phyloP scores from a whole-genome alignment of 257 asterid genomes.

The Solanum sitiens region DNA sequence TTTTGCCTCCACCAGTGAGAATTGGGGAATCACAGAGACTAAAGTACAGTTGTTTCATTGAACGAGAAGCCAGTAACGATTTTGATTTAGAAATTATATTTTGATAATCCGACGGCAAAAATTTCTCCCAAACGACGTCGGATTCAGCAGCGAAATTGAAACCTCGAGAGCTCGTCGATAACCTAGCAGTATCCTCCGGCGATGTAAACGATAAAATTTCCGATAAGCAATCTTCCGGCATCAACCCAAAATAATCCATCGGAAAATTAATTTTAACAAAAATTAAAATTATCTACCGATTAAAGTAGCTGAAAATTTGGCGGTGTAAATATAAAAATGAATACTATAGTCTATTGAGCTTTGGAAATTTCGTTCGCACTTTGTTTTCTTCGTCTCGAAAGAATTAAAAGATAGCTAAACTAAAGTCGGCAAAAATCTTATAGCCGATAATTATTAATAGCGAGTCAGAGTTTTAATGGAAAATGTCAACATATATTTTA shows the following conservation, averaged over 20 bases:
- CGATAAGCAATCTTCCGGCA: slow-evolving; percentile 13
- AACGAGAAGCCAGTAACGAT: not conserved
- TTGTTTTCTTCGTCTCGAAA: not conserved
- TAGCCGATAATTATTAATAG: no score
- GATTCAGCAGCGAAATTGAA: slow-evolving; percentile 20
- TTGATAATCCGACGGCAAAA: not conserved
- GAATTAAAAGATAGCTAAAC: not conserved
- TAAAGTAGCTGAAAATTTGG: not conserved
- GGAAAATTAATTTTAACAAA: not conserved
- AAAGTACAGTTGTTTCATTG: not conserved
- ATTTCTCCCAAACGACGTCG: slow-evolving; percentile 12
- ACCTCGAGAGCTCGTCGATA: not conserved
- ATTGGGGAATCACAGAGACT: slow-evolving; percentile 1
- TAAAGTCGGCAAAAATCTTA: not conserved
- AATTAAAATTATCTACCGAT: not conserved
- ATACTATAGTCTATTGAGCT: not conserved
- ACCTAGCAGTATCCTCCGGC: slow-evolving; percentile 4
- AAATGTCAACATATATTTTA: no score
- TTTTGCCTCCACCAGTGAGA: not conserved
- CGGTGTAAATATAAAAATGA: not conserved
- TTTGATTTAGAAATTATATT: not conserved
- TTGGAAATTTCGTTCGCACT: not conserved
- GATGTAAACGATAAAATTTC: slow-evolving; percentile 12
- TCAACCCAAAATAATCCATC: not conserved
- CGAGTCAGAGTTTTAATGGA: no score